phyloP scores from a whole-genome alignment of 2,329 filamentous ascomycete genomes.

The Fusarium scirpi region DNA sequence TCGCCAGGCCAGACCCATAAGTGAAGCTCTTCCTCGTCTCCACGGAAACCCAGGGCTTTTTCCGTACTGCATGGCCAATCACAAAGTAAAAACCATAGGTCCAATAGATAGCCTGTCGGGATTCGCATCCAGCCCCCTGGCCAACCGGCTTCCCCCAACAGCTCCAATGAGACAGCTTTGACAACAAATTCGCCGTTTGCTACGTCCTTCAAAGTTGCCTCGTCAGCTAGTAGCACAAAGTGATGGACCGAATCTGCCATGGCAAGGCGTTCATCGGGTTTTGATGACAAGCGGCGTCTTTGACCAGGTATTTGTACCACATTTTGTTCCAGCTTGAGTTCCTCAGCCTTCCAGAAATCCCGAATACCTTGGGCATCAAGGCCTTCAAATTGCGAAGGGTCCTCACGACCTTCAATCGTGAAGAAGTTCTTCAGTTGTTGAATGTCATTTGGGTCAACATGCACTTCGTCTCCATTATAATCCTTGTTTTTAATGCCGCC shows the following conservation, averaged over 20 bases:
- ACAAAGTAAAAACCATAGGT: slow-evolving; percentile 9
- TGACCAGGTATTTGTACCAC: background rate
- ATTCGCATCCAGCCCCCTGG: slow-evolving; percentile 7
- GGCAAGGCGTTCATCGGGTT: background rate
- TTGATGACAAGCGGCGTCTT: background rate
- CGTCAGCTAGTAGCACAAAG: background rate
- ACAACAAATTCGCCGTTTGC: background rate
- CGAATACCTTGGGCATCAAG: background rate
- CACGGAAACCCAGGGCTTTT: background rate
- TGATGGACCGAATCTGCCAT: background rate
- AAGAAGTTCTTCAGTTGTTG: background rate
- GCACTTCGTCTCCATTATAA: background rate
- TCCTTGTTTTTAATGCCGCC: background rate
- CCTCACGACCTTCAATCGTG: background rate
- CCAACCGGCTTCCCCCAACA: background rate
- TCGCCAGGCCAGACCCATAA: background rate
- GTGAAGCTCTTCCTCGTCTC: background rate
- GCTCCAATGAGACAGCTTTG: background rate
- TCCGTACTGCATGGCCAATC: background rate
- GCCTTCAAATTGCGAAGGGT: background rate
- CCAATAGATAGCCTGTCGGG: slow-evolving; percentile 14
- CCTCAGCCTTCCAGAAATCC: background rate
- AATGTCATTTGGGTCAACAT: background rate
- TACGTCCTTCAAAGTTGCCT: background rate
- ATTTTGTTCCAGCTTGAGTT: background rate